Percentiles rank a stretch among this genome's conserved stretches.
These are phyloP conservation scores for Coemansia sp. DNA, from an alignment of 192 early-diverging fungal genomes.

Conservation along the genomic window DNA sequence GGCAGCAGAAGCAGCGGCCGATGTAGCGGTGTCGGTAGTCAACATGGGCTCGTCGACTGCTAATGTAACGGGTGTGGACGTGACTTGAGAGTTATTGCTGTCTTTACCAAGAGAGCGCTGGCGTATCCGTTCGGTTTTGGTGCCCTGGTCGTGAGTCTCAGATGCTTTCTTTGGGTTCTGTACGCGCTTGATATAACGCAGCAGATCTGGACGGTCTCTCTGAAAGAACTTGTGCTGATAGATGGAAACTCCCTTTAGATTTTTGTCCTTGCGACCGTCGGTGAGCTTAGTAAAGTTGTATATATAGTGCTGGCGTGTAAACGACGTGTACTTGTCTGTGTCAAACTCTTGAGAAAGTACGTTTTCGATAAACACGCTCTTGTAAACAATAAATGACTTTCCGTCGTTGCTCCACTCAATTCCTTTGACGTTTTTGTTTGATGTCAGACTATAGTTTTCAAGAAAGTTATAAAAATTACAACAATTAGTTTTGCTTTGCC, in stretches of 20 bases:
- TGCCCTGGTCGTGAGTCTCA: neutral
- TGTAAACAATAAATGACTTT: conserved; percentile 14
- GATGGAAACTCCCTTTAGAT: conserved; percentile 5
- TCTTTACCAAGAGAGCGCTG: neutral
- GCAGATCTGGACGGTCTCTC: conserved; percentile 12
- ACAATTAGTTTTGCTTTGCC: neutral
- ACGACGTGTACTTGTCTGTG: conserved; percentile 30
- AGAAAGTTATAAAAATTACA: neutral
- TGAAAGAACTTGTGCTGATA: conserved; percentile 21
- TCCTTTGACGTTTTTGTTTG: neutral
- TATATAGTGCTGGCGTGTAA: conserved; percentile 50
- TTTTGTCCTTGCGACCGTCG: conserved; percentile 43
- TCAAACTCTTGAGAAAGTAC: conserved; percentile 27
- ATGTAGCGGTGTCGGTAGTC: neutral
- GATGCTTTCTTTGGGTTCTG: neutral
- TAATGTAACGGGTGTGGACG: neutral
- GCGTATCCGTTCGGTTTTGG: conserved; percentile 2
- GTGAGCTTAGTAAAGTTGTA: conserved; percentile 39
- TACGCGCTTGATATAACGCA: neutral
- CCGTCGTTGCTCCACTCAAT: conserved; percentile 36
- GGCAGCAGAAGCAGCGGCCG: too few relatives aligned
- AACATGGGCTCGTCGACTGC: neutral
- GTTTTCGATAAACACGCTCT: neutral
- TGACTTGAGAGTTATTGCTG: too few relatives aligned
- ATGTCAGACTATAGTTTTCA: conserved; percentile 1